Conservation (phyloP, 2,329 filamentous ascomycete species). For the Monilinia aucupariae region DNA sequence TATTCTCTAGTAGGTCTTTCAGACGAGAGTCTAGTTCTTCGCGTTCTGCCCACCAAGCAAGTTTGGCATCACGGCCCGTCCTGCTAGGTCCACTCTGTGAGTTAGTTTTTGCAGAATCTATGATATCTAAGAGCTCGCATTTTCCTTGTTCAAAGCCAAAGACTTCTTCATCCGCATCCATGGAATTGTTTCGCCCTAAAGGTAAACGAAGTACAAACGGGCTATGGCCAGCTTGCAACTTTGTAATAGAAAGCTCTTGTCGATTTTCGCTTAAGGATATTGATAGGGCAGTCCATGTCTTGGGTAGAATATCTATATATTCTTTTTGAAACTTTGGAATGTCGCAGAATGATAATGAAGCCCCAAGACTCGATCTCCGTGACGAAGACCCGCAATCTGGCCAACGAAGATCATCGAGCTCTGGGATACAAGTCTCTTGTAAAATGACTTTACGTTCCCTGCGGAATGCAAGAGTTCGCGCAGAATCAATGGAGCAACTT, state of each 20-base stretch:
- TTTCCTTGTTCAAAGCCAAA: conserved; percentile 81
- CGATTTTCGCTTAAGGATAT: conserved; percentile 75
- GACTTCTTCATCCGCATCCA: conserved; percentile 72
- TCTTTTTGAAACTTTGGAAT: conserved; percentile 66
- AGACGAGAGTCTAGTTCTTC: conserved; percentile 74
- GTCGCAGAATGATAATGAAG: conserved; percentile 40
- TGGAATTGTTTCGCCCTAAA: conserved; percentile 72
- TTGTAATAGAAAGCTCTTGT: conserved; percentile 85
- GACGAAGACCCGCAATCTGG: conserved; percentile 23
- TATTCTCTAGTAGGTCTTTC: conserved; percentile 70
- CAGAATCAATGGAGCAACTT: conserved; percentile 61
- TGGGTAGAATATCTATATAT: conserved; percentile 80
- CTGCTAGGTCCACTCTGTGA: conserved; percentile 71
- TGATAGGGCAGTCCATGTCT: conserved; percentile 78
- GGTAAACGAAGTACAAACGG: conserved; percentile 87
- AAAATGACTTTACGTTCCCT: conserved; percentile 55
- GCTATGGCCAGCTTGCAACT: conserved; percentile 65
- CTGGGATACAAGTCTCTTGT: conserved; percentile 25
- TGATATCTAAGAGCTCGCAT: conserved; percentile 75
- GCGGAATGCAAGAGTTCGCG: conserved; percentile 62
- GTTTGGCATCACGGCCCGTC: conserved; percentile 66
- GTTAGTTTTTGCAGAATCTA: conserved; percentile 73
- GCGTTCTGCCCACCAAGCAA: conserved; percentile 84
- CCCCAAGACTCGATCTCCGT: conserved; percentile 43
- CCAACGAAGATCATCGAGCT: conserved; percentile 39